Evolutionary conservation across 2,329 filamentous ascomycete genomes (phyloP), one percentile per base, ranked within the genome.

Genomic region (Fusarium pseudoanthophilum): DNA sequence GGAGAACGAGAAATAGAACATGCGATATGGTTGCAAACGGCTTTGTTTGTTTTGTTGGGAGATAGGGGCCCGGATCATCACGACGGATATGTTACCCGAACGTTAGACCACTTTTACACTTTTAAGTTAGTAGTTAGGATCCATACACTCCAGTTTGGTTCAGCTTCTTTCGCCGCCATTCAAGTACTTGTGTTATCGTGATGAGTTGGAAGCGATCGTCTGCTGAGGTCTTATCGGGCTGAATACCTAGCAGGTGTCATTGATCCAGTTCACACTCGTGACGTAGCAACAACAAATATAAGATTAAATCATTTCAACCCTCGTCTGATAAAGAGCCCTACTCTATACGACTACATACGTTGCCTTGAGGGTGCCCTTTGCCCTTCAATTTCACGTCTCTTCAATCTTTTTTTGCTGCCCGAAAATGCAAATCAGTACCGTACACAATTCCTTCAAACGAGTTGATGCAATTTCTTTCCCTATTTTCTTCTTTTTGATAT

Each of bases 61-160:
- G 57, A 62, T 60, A 52, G 72, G 67, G 69, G 56, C 64, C 75
- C 67, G 67, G 74, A 77, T 74, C 64, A 78, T 79, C 67, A 78
- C 77, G 76, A 79, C 71, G 77, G 71, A 78, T 71, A 78, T 78
- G 77, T 77, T 77, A 73, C 58, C 76, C 68, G 68, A 67, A 69
- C 67, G 75, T 78, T 78, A 79, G 77, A 79, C 76, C 73, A 75
- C 66, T 73, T 78, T 77, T 67, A 70, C 68, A 75, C 67, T 68
- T 70, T 77, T 71, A 59, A 59, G 32, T 59, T 51, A 78, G 77
- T 78, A 73, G 69, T 60, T 77, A 76, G 77, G 75, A 78, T 71
- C 71, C 74, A 76, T 73, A 77, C 62, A 76, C 51, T 71, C 61
- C 65, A 75, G 68, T 77, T 77, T 75, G 69, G 73, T 76, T 74